Evolutionary conservation across 1,284 basidiomycete genomes (phyloP).

Genomic region (Ustilago xerochloae): DNA sequence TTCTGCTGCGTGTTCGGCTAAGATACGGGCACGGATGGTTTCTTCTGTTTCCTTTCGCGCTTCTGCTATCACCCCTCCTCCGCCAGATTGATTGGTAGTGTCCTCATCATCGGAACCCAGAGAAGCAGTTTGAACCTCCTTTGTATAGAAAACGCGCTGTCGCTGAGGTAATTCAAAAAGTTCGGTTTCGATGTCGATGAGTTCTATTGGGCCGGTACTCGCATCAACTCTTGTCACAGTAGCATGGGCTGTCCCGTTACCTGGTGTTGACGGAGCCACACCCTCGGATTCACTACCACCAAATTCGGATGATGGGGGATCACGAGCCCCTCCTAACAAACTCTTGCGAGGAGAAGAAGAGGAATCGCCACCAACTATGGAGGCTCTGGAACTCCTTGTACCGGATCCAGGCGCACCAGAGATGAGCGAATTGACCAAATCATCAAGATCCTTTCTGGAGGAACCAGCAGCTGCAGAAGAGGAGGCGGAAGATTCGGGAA

Average conservation of each 20-base stretch:
- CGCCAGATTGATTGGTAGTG: conserved; percentile 76
- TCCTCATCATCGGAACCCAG: conserved; percentile 71
- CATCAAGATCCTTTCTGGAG: conserved; percentile 58
- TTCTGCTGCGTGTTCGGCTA: conserved; percentile 62
- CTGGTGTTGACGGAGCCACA: conserved; percentile 20
- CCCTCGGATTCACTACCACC: conserved; percentile 42
- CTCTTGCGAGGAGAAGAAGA: conserved; percentile 34
- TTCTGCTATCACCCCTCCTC: conserved; percentile 27
- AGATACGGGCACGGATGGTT: conserved; percentile 34
- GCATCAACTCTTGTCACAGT: conserved; percentile 10
- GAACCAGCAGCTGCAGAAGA: conserved; percentile 15
- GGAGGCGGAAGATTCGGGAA: neutral
- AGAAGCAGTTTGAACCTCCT: conserved; percentile 78
- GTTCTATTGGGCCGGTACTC: conserved; percentile 72
- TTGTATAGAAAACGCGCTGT: conserved; percentile 92
- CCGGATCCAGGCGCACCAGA: conserved; percentile 5
- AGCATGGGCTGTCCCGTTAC: conserved; percentile 11
- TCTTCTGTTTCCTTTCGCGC: conserved; percentile 27
- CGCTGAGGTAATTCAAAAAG: conserved; percentile 84
- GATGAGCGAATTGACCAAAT: conserved; percentile 61
- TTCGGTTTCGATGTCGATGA: conserved; percentile 81
- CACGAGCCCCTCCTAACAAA: conserved; percentile 7
- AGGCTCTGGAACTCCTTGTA: conserved; percentile 18
- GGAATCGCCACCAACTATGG: conserved; percentile 13
- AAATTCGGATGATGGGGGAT: conserved; percentile 40